phyloP scores from a whole-genome alignment of 176 grass and related monocot species.

The Bonia amplexicaulis region DNA sequence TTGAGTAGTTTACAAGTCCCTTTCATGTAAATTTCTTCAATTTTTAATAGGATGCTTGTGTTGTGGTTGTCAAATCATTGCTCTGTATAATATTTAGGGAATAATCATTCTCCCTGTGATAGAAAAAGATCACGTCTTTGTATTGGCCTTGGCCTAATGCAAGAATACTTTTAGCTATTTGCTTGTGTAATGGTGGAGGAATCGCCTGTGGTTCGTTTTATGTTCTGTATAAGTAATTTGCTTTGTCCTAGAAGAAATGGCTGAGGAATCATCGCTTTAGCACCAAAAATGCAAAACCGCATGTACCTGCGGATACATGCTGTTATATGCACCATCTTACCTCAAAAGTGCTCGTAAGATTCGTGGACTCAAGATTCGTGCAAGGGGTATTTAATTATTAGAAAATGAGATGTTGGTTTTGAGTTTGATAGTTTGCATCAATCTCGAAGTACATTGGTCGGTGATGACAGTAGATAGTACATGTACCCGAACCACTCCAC shows the following conservation, averaged over 20 bases:
- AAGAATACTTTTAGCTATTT: constrained; percentile 18
- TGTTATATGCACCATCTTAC: too few species aligned
- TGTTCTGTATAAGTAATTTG: constrained; percentile 1
- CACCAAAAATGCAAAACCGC: background rate
- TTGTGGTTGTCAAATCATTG: constrained; percentile 33
- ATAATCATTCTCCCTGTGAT: constrained; percentile 17
- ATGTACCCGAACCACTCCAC: too few species aligned
- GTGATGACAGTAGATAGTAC: too few species aligned
- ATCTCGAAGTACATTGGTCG: too few species aligned
- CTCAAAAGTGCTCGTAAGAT: too few species aligned
- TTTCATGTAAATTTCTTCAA: constrained; percentile 31
- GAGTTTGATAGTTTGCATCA: too few species aligned
- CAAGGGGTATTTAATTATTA: too few species aligned
- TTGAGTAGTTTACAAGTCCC: constrained; percentile 29
- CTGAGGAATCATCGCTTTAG: constrained; percentile 40
- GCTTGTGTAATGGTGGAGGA: constrained; percentile 23
- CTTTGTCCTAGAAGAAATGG: constrained; percentile 25
- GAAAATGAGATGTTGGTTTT: too few species aligned
- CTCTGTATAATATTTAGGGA: constrained; percentile 13
- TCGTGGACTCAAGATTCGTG: too few species aligned
- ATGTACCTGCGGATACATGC: too few species aligned
- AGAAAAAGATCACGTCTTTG: constrained; percentile 15
- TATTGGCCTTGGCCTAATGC: constrained; percentile 22
- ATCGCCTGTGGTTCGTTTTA: constrained; percentile 8
- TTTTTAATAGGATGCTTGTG: constrained; percentile 21